phyloP scores from a whole-genome alignment of 2,329 filamentous ascomycete genomes.

The Penicillium sp. region DNA sequence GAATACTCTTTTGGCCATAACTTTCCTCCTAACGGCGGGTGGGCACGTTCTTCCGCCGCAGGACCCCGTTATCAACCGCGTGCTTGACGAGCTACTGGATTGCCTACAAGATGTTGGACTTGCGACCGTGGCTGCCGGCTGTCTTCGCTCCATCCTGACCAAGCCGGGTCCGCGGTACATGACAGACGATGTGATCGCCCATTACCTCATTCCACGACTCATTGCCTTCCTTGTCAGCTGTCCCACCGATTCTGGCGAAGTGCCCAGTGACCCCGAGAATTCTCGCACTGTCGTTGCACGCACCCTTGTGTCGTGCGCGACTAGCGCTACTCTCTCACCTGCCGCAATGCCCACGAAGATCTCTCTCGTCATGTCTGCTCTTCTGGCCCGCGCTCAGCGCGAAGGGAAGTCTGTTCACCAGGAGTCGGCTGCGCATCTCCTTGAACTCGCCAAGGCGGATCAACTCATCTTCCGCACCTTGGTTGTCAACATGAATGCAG shows the following conservation, averaged over 20 bases:
- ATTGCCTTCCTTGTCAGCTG: conserved; percentile 68
- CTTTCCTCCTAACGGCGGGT: conserved; percentile 83
- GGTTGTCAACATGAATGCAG: conserved; percentile 69
- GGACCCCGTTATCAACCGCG: conserved; percentile 73
- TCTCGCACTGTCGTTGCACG: conserved; percentile 71
- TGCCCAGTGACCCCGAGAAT: conserved; percentile 67
- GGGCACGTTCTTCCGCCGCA: conserved; percentile 70
- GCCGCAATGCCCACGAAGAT: conserved; percentile 55
- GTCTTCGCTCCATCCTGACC: conserved; percentile 81
- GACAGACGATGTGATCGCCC: conserved; percentile 72
- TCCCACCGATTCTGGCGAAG: conserved; percentile 60
- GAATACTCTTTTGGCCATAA: conserved; percentile 85
- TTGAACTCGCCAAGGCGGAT: conserved; percentile 79
- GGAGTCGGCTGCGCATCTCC: conserved; percentile 73
- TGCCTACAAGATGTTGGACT: conserved; percentile 65
- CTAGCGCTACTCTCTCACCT: conserved; percentile 38
- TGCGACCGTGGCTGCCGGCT: conserved; percentile 86
- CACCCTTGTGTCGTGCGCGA: conserved; percentile 72
- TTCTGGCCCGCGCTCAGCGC: conserved; percentile 70
- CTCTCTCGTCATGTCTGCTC: conserved; percentile 73
- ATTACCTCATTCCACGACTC: conserved; percentile 73
- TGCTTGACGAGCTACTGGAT: conserved; percentile 79
- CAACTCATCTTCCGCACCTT: conserved; percentile 72
- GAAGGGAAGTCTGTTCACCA: conserved; percentile 62
- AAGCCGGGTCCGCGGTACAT: conserved; percentile 58